Conservation (phyloP, 148 eudicot species). For the Rheum nobile region DNA sequence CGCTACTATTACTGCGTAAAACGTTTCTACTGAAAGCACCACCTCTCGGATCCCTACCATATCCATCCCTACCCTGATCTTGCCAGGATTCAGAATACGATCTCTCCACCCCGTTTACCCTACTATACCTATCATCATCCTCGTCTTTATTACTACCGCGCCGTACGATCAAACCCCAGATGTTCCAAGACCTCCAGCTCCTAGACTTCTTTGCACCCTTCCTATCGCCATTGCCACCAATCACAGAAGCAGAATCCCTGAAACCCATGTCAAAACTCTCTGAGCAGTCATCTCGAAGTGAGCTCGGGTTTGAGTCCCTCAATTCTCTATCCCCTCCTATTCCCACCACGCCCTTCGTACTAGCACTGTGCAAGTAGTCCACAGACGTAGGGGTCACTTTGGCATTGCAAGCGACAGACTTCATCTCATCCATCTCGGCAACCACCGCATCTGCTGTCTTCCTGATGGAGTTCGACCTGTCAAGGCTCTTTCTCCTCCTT, state of each 20-base stretch:
- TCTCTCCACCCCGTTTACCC: constrained; percentile 68
- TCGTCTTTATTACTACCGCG: constrained; percentile 36
- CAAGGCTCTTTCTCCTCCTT: constrained; percentile 47
- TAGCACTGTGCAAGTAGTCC: constrained; percentile 26
- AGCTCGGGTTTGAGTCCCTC: constrained; percentile 43
- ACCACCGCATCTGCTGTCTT: constrained; percentile 72
- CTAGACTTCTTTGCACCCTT: constrained; percentile 53
- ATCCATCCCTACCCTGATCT: constrained; percentile 40
- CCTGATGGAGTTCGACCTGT: constrained; percentile 62
- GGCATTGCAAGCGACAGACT: constrained; percentile 29
- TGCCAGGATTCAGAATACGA: constrained; percentile 76
- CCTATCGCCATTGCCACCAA: constrained; percentile 38
- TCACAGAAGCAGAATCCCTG: constrained; percentile 42
- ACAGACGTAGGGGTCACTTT: constrained; percentile 39
- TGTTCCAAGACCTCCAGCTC: constrained; percentile 72
- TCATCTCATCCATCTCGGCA: constrained; percentile 68
- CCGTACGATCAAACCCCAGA: constrained; percentile 66
- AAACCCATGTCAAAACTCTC: constrained; percentile 70
- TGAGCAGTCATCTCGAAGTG: constrained; percentile 57
- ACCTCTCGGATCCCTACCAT: constrained; percentile 36
- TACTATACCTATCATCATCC: constrained; percentile 54
- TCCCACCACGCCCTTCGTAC: too few relatives aligned
- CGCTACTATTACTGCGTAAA: constrained; percentile 77
- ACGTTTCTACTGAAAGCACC: constrained; percentile 32
- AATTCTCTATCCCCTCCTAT: too few relatives aligned